Evolutionary conservation across 202 grass and related monocot species (phyloP).

Genomic region (Musa balbisiana): DNA sequence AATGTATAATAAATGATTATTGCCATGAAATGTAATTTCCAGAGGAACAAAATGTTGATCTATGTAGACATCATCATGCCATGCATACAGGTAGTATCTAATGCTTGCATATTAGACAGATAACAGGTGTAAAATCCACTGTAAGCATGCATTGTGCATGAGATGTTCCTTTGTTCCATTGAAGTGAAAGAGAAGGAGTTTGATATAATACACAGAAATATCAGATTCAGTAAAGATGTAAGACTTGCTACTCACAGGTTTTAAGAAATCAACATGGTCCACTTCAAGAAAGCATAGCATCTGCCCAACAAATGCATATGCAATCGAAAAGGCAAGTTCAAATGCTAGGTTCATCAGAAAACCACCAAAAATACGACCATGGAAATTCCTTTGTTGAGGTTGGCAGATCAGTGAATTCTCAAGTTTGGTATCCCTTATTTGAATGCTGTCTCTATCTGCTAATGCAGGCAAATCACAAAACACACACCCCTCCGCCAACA

Average conservation of each 20-base stretch:
- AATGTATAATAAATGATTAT: conserved; percentile 20
- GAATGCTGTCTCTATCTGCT: conserved; percentile 75
- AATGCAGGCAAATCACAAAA: conserved; percentile 90
- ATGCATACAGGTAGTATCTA: too few relatives aligned
- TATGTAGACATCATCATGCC: background rate
- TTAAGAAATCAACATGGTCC: conserved; percentile 92
- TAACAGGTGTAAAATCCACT: too few relatives aligned
- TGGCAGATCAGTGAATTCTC: conserved; percentile 83
- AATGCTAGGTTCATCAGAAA: conserved; percentile 96
- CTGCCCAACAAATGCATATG: conserved; percentile 81
- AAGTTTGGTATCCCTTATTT: conserved; percentile 51
- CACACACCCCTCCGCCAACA: conserved; percentile 67
- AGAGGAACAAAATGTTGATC: background rate
- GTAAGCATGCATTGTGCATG: too few relatives aligned
- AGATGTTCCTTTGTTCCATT: too few relatives aligned
- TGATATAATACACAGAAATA: too few relatives aligned
- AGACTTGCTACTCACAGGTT: conserved; percentile 52
- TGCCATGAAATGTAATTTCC: background rate
- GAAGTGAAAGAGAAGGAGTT: too few relatives aligned
- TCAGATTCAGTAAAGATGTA: background rate
- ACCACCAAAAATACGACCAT: conserved; percentile 88
- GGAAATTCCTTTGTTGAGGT: conserved; percentile 82
- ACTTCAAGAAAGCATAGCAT: conserved; percentile 87
- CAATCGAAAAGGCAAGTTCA: conserved; percentile 87
- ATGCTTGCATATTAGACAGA: too few relatives aligned